phyloP scores from a whole-genome alignment of 176 grass and related monocot genomes.

The Lolium rigidum region DNA sequence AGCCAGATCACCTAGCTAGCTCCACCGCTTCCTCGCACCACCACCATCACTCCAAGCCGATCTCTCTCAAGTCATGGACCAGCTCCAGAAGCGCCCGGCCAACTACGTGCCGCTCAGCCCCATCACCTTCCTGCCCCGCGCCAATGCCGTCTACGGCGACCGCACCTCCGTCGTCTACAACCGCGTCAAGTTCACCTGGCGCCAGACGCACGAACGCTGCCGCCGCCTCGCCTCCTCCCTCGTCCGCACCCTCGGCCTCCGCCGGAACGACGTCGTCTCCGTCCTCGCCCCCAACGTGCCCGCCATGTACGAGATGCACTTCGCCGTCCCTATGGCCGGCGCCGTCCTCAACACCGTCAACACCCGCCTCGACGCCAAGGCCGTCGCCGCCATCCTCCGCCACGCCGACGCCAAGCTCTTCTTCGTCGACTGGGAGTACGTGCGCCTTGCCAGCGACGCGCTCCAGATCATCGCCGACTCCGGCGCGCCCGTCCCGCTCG shows the following conservation, averaged over 20 bases:
- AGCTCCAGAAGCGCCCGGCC: constrained; percentile 42
- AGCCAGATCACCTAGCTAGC: background rate
- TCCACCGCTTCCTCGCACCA: background rate
- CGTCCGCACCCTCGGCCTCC: constrained; percentile 37
- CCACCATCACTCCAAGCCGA: background rate
- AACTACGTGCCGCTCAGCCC: constrained; percentile 73
- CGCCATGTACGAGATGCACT: constrained; percentile 90
- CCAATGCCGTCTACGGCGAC: constrained; percentile 71
- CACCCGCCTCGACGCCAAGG: constrained; percentile 64
- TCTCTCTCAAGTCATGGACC: constrained; percentile 46
- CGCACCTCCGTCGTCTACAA: constrained; percentile 64
- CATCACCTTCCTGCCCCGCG: constrained; percentile 58
- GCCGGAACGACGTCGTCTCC: constrained; percentile 61
- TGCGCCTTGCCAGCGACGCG: constrained; percentile 56
- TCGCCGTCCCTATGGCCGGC: constrained; percentile 82
- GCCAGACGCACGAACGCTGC: constrained; percentile 58
- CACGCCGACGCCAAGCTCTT: constrained; percentile 61
- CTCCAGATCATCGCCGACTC: constrained; percentile 28
- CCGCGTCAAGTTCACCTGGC: constrained; percentile 63
- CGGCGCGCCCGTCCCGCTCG: background rate
- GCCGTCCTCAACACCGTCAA: constrained; percentile 77
- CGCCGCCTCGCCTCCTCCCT: constrained; percentile 63
- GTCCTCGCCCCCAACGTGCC: constrained; percentile 77
- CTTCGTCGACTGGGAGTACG: constrained; percentile 60
- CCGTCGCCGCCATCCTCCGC: constrained; percentile 55